A percentile compares a stretch with the other conserved stretches of the same genome.
Conservation (phyloP, 2,329 filamentous ascomycete genomes). For the Fusarium aywerte region DNA sequence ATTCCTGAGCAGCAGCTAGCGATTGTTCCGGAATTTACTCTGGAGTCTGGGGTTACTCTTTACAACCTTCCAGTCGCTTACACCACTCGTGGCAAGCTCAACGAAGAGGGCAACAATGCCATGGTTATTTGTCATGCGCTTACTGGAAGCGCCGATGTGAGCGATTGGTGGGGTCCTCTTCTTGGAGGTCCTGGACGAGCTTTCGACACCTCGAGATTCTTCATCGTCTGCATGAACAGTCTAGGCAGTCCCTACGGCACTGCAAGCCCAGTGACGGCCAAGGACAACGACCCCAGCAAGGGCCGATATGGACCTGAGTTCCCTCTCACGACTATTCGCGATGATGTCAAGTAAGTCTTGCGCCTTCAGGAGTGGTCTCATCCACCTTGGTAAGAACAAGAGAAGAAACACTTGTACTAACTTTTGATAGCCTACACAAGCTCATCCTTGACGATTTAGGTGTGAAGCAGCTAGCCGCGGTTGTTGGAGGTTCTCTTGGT, state of each 20-base stretch:
- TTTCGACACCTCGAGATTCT: slow-evolving; percentile 86
- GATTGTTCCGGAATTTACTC: slow-evolving; percentile 86
- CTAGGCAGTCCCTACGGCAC: slow-evolving; percentile 87
- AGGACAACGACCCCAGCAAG: slow-evolving; percentile 78
- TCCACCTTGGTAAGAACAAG: neutral
- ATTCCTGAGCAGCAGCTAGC: slow-evolving; percentile 91
- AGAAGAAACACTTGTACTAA: slow-evolving; percentile 26
- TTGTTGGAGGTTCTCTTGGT: slow-evolving; percentile 85
- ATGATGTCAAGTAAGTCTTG: slow-evolving; percentile 84
- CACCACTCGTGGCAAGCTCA: slow-evolving; percentile 71
- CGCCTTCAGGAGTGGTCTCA: too few relatives aligned
- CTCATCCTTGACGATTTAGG: slow-evolving; percentile 83
- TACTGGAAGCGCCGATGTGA: slow-evolving; percentile 85
- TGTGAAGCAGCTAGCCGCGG: slow-evolving; percentile 79
- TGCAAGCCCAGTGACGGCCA: slow-evolving; percentile 88
- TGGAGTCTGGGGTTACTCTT: slow-evolving; percentile 90
- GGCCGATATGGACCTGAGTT: slow-evolving; percentile 95
- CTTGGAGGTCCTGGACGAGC: slow-evolving; percentile 80
- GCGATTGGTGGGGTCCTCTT: slow-evolving; percentile 89
- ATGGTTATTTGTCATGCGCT: slow-evolving; percentile 86
- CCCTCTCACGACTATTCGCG: slow-evolving; percentile 91
- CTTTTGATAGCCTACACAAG: slow-evolving; percentile 73
- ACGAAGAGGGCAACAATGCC: slow-evolving; percentile 69
- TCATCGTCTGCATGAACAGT: slow-evolving; percentile 87
- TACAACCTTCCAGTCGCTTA: slow-evolving; percentile 79